A percentile compares a stretch with the other conserved stretches of the same genome.
Evolutionary conservation across 2,329 filamentous ascomycete species (phyloP).

Genomic region (Stromatinia cepivora): DNA sequence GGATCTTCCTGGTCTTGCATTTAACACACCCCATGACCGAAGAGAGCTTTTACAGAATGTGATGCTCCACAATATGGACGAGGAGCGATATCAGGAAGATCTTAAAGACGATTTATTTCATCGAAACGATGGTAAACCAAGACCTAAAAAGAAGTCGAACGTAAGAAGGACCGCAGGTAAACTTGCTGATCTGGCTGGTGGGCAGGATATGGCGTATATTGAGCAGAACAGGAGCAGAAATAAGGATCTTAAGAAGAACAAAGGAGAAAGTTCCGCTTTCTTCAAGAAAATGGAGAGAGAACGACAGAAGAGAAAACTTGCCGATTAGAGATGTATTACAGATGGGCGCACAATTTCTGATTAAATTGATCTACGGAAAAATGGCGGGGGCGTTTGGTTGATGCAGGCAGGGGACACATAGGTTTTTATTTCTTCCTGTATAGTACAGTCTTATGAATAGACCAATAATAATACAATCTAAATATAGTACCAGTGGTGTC

Average conservation of each 20-base stretch:
- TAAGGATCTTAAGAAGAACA: conserved; percentile 64
- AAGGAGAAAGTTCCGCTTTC: conserved; percentile 57
- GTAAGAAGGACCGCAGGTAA: conserved; percentile 81
- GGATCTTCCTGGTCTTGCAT: conserved; percentile 75
- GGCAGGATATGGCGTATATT: conserved; percentile 95
- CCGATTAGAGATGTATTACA: conserved; percentile 28
- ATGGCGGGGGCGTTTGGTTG: neutral
- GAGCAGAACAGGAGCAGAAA: conserved; percentile 77
- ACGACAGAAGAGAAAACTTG: conserved; percentile 56
- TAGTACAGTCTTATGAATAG: neutral
- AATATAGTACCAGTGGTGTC: neutral
- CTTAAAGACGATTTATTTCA: conserved; percentile 62
- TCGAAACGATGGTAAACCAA: conserved; percentile 41
- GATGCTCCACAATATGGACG: conserved; percentile 70
- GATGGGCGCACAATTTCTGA: neutral
- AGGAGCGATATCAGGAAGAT: conserved; percentile 43
- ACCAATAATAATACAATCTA: neutral
- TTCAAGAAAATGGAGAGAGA: conserved; percentile 68
- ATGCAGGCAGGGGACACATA: neutral
- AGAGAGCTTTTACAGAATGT: conserved; percentile 87
- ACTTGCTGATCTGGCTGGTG: conserved; percentile 82
- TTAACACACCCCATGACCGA: conserved; percentile 74
- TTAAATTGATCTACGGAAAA: conserved; percentile 5
- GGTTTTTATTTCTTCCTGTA: neutral
- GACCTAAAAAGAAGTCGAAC: conserved; percentile 54